These are phyloP conservation scores for Aphelidium insulamus DNA, from an alignment of 371 early-diverging fungal genomes.

Conservation along the genomic window DNA sequence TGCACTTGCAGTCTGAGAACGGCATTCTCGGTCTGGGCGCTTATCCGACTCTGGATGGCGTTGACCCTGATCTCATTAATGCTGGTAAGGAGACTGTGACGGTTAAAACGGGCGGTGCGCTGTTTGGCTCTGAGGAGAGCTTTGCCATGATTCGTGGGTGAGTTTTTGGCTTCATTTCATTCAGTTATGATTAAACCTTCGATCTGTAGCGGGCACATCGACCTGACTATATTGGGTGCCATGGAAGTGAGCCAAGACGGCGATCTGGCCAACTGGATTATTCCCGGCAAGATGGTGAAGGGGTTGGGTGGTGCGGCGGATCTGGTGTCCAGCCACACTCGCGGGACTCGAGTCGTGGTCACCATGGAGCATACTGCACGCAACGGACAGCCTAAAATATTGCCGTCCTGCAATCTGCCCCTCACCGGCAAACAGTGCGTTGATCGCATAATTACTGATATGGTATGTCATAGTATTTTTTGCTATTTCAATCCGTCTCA, in stretches of 20 bases:
- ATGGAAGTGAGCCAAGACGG: constrained; percentile 36
- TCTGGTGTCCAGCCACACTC: constrained; percentile 27
- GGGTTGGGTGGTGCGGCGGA: constrained; percentile 56
- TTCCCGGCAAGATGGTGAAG: constrained; percentile 47
- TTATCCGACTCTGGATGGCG: constrained; percentile 30
- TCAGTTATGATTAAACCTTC: background rate
- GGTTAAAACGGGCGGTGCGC: constrained; percentile 22
- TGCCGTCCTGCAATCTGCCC: constrained; percentile 30
- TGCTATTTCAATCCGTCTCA: too few species aligned
- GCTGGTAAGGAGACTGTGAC: constrained; percentile 47
- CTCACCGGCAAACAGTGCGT: constrained; percentile 38
- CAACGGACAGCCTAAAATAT: constrained; percentile 34
- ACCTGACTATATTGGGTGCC: constrained; percentile 37
- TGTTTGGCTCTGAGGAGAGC: constrained; percentile 32
- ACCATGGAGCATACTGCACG: constrained; percentile 45
- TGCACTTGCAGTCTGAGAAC: constrained; percentile 42
- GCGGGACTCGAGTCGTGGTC: constrained; percentile 34
- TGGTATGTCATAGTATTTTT: constrained; percentile 6
- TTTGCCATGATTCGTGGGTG: constrained; percentile 43
- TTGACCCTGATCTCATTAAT: constrained; percentile 42
- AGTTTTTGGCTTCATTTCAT: background rate
- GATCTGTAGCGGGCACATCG: constrained; percentile 29
- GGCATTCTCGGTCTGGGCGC: constrained; percentile 44
- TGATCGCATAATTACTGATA: constrained; percentile 34
- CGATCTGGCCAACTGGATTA: constrained; percentile 47